Percentiles rank a stretch among this genome's conserved stretches.
Conservation (phyloP, 495 filamentous ascomycete genomes). For the Cenococcum geophilum region DNA sequence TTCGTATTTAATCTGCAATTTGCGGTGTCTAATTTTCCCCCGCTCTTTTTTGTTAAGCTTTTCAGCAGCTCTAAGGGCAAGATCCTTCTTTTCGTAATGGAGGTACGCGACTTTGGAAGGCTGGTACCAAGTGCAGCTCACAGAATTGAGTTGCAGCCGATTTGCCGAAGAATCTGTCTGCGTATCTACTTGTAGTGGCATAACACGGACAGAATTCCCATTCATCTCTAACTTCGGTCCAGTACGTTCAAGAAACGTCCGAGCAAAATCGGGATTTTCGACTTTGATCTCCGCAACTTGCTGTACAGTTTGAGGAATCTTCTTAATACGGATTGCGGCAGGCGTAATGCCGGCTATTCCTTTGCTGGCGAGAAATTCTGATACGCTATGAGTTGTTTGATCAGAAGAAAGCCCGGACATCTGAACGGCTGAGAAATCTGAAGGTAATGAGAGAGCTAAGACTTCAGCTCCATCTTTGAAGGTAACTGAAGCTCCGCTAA, state of each 20-base stretch:
- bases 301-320: conserved; percentile 7
- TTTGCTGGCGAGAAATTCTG: not conserved
- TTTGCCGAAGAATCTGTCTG: conserved; percentile 12
- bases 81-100: conserved; percentile 4
- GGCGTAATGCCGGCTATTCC: conserved; percentile 7
- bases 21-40: conserved; percentile 6
- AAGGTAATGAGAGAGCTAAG: conserved; percentile 6
- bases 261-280: conserved; percentile 15
- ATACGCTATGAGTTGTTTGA: conserved; percentile 5
- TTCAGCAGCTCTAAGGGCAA: not conserved
- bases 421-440: conserved; percentile 16
- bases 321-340: conserved; percentile 6
- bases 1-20: conserved; percentile 13
- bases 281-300: conserved; percentile 13
- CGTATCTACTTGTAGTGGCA: conserved; percentile 4
- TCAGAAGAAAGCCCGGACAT: conserved; percentile 5
- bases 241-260: conserved; percentile 7
- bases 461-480: conserved; percentile 11
- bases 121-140: conserved; percentile 17
- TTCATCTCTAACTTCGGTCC: not conserved
- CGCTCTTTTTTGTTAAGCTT: not conserved
- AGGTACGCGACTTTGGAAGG: conserved; percentile 19
- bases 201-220: not conserved
- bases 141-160: conserved; percentile 19
- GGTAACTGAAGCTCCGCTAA: conserved; percentile 14